phyloP scores from a whole-genome alignment of 768 basidiomycete genomes.

The Omphalotus guepiniiformis region DNA sequence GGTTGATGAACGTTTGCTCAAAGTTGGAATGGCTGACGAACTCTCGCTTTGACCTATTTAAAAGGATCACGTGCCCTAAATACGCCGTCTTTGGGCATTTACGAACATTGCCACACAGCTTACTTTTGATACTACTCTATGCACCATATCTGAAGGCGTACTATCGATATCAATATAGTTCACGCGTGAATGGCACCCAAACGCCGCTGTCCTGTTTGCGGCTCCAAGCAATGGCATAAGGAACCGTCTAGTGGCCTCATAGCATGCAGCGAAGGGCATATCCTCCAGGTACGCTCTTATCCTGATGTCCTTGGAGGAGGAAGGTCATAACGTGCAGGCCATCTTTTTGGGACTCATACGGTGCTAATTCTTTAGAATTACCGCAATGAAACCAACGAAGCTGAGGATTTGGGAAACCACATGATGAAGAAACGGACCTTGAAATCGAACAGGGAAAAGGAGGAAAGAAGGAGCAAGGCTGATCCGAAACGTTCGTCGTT shows the following conservation, averaged over 20 bases:
- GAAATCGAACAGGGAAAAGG: conserved; percentile 54
- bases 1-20: no score
- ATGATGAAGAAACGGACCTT: conserved; percentile 61
- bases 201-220: conserved; percentile 70
- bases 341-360: no score
- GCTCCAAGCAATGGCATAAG: conserved; percentile 85
- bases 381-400: conserved; percentile 71
- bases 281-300: conserved; percentile 64
- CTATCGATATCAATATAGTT: no score
- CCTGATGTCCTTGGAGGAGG: background rate
- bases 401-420: conserved; percentile 60
- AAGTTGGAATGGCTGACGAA: no score
- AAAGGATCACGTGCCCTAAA: no score
- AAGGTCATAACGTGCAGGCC: background rate
- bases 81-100: no score
- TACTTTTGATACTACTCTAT: no score
- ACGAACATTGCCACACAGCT: no score
- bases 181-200: conserved; percentile 63
- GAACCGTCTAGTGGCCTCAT: conserved; percentile 77
- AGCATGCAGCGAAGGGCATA: conserved; percentile 88
- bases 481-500: conserved; percentile 43
- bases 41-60: no score
- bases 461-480: conserved; percentile 42
- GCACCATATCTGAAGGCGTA: no score
- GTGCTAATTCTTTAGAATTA: no score